Conservation (phyloP, 2,329 filamentous ascomycete species). For the Pseudocercospora fuligena region DNA sequence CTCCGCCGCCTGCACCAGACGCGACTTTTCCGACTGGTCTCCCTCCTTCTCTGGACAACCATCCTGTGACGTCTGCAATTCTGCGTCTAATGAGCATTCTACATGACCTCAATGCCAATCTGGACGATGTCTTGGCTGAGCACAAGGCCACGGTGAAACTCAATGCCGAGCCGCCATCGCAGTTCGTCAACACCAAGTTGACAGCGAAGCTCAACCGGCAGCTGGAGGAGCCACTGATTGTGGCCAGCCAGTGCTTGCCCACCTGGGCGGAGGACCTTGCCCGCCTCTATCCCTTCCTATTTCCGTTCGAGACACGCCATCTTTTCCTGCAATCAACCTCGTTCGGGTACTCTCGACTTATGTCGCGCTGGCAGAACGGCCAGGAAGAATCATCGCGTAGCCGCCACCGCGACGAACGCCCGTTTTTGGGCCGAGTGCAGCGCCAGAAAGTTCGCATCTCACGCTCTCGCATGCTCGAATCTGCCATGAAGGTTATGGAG, state of each 20-base stretch:
- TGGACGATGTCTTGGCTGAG: constrained; percentile 86
- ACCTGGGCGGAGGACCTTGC: constrained; percentile 96
- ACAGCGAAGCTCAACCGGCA: constrained; percentile 97
- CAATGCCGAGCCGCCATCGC: constrained; percentile 80
- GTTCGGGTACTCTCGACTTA: constrained; percentile 95
- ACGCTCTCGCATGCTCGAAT: constrained; percentile 90
- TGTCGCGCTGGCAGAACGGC: constrained; percentile 96
- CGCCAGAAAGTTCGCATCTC: constrained; percentile 98
- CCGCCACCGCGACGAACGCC: constrained; percentile 82
- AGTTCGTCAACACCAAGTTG: constrained; percentile 98
- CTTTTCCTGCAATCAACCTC: constrained; percentile 97
- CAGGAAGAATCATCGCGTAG: constrained; percentile 81
- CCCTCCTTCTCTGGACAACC: constrained; percentile 79
- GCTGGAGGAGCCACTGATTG: constrained; percentile 92
- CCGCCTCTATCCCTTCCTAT: constrained; percentile 91
- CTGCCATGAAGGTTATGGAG: constrained; percentile 98
- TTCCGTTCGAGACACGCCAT: constrained; percentile 96
- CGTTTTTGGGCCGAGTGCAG: constrained; percentile 88
- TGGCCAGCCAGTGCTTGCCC: constrained; percentile 93
- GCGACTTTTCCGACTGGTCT: constrained; percentile 63
- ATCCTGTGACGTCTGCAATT: constrained; percentile 84
- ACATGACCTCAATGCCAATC: constrained; percentile 88
- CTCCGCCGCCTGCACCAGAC: constrained; percentile 55
- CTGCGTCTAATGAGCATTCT: constrained; percentile 85
- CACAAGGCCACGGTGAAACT: constrained; percentile 67